phyloP scores from a whole-genome alignment of 345 rosid species.

The Brassica napus region Da-Ae NC_063436.1:12491501-12492000 shows the following conservation, averaged over 20 bases:
- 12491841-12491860: constrained; percentile 54
- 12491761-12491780: constrained; percentile 53
- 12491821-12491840: constrained; percentile 68
- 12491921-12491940: constrained; percentile 47
- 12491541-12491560: constrained; percentile 69
- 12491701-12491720: constrained; percentile 84
- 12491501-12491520: constrained; percentile 65
- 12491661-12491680: constrained; percentile 76
- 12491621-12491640: constrained; percentile 42
- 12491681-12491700: constrained; percentile 85
- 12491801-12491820: constrained; percentile 65
- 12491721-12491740: constrained; percentile 81
- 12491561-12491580: constrained; percentile 66
- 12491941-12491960: background rate
- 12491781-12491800: constrained; percentile 48
- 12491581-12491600: constrained; percentile 57
- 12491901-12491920: constrained; percentile 53
- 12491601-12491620: constrained; percentile 45
- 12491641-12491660: constrained; percentile 43
- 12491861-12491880: constrained; percentile 47
- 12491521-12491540: constrained; percentile 80
- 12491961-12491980: constrained; percentile 4
- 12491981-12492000: background rate
- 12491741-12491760: constrained; percentile 55
- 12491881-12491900: constrained; percentile 55